Base-by-base conservation (phyloP, 495 filamentous ascomycete genomes). In the Oidiodendron maius region DNA sequence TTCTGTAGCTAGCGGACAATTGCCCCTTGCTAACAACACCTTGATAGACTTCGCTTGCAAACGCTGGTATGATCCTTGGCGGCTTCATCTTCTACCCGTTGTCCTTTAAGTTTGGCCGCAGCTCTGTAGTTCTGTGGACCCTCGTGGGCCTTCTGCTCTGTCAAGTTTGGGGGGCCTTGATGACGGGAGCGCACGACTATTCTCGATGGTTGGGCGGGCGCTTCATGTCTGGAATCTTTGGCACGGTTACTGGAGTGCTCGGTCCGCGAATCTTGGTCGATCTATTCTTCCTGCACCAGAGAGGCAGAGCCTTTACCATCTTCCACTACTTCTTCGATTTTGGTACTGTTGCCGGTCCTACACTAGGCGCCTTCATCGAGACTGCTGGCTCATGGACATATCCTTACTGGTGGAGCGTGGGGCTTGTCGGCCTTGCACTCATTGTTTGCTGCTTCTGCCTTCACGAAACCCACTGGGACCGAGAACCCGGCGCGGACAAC, bases 371-470 rank as follows among this genome's bases (percentile, higher is more conserved):
- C 6, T 74, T 75, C 38, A 66, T 76, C 46, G 66, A 64, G 0
- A 56, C 63, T 0, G 44, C 58, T 12, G 54, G 50, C 0, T 61
- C 62, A 21, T 77, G 70, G 63, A 61, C 63, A 0, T 59, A 66
- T 6, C 60, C 66, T 37, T 75, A 71, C 60, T 76, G 73, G 72
- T 76, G 74, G 74, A 67, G 65, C 0, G 55, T 74, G 1, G 70
- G 61, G 4, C 48, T 69, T 0, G 51, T 68, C 1, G 70, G 64
- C 2, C 56, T 64, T 21, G 60, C 68, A 10, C 57, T 71, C 16
- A 56, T 74, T 16, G 54, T 67, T n/a, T 62, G 71, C 8, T 68
- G 75, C 36, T 40, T 62, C 28, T 69, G 69, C 44, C 57, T 73
- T 2, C 68, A 76, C 45, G 72, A 77, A 23, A 75, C 72, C 1